These are phyloP conservation scores for Magnusiomyces sp. DNA, from an alignment of 1,139 yeast genomes.

Conservation along the genomic window DNA sequence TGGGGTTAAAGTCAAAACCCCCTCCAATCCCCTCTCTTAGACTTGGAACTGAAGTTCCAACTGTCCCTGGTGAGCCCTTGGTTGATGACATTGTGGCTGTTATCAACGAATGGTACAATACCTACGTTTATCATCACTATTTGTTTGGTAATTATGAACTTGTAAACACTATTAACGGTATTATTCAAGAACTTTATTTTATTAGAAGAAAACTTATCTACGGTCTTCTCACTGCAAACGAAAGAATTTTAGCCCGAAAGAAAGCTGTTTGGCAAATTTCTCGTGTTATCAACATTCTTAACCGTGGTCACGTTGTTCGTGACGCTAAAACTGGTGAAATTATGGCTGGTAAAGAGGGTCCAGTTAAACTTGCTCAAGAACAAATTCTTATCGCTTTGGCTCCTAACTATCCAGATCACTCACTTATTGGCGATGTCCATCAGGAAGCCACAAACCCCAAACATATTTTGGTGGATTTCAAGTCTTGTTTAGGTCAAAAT, in stretches of 20 bases:
- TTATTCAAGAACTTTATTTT: constrained; percentile 47
- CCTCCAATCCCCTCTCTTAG: constrained; percentile 29
- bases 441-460: constrained; percentile 46
- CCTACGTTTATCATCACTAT: constrained; percentile 27
- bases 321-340: constrained; percentile 62
- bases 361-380: constrained; percentile 57
- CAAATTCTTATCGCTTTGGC: constrained; percentile 67
- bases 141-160: constrained; percentile 32
- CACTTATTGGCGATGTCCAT: constrained; percentile 25
- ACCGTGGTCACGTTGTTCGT: constrained; percentile 65
- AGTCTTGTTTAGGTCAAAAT: constrained; percentile 53
- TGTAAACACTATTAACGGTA: constrained; percentile 27
- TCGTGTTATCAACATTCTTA: constrained; percentile 59
- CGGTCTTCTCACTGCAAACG: constrained; percentile 52
- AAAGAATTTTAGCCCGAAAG: constrained; percentile 47
- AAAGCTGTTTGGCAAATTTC: constrained; percentile 53
- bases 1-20: constrained; percentile 18
- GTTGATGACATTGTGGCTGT: constrained; percentile 30
- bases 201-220: constrained; percentile 52
- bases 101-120: constrained; percentile 29
- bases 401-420: constrained; percentile 54
- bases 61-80: constrained; percentile 25
- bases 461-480: constrained; percentile 73
- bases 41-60: constrained; percentile 24
- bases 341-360: constrained; percentile 37